Percentiles rank a stretch among this genome's conserved stretches.
Evolutionary conservation across 306 rosid species (phyloP).

Genomic region (Vicia faba): DNA sequence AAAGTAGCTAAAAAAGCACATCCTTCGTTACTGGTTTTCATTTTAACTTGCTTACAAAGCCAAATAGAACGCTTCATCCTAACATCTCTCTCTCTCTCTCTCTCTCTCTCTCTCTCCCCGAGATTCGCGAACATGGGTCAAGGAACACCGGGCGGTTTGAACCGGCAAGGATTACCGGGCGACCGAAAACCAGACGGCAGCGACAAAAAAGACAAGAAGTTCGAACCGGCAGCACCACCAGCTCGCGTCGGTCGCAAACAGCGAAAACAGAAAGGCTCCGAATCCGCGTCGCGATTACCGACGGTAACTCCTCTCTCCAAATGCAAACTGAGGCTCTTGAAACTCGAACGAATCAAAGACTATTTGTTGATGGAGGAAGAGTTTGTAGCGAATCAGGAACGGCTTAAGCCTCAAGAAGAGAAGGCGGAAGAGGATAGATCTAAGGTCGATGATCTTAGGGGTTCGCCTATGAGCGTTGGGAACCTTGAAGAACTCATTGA

Average conservation of each 20-base stretch:
- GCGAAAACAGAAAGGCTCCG: conserved; percentile 95
- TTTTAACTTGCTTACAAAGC: conserved; percentile 31
- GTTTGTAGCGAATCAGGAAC: conserved; percentile 89
- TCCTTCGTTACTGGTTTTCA: neutral
- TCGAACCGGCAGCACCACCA: conserved; percentile 94
- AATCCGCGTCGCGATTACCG: conserved; percentile 91
- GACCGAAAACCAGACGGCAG: conserved; percentile 75
- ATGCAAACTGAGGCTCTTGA: conserved; percentile 84
- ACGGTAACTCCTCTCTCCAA: conserved; percentile 89
- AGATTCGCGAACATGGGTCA: conserved; percentile 63
- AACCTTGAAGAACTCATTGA: conserved; percentile 91
- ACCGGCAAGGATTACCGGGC: conserved; percentile 79
- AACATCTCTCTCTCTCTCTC: too few relatives aligned
- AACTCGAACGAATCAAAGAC: conserved; percentile 91
- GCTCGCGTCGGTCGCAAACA: conserved; percentile 95
- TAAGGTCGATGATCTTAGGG: conserved; percentile 94
- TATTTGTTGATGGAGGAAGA: conserved; percentile 95
- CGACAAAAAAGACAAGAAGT: conserved; percentile 91
- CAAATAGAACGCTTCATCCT: conserved; percentile 3
- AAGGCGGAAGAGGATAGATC: conserved; percentile 99
- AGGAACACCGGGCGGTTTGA: conserved; percentile 90
- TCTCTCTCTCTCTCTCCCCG: neutral
- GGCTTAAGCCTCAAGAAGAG: conserved; percentile 96
- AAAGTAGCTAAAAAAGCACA: neutral
- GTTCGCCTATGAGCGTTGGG: conserved; percentile 98